Evolutionary conservation across 257 asterid species (phyloP), one percentile per base, ranked within the genome.

Genomic region (Nyctanthes arbortristis): DNA sequence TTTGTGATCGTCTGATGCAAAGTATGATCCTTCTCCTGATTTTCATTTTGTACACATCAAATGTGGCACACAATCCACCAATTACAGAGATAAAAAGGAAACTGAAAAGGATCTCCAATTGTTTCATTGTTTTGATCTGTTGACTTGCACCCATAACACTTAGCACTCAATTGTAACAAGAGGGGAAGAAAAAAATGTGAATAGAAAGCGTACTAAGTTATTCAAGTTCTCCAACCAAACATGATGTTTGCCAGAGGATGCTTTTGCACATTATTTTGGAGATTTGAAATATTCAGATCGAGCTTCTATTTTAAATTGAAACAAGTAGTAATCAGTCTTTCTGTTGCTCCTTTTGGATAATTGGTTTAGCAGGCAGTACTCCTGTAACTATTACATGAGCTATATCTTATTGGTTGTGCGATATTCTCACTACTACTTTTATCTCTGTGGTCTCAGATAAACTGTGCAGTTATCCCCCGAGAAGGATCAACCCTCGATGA

Each of bases 381-480:
- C 56, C 13, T 39, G 10, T 28, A 49, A 11, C 22, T 28, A 18
- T 18, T 0, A 12, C 28, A 11, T 18, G 58, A 13, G 14, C 22
- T 8, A 8, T 45, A 49, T 20, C 18, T 32, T 18, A 0, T 20
- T 12, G 0, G 22, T 66, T 4, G 9, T 25, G 22, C 12, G 32
- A 30, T 73, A 9, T 47, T 36, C 67, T 75, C 49, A 36, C 54
- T 28, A 25, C 6, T 2, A 32, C 56, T n/a, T 60, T 27, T 7
- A 12, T 63, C 9, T 34, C 7, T 25, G 58, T 32, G 39, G 67
- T 18, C 69, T n/a, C 85, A 94, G 99, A 92, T 94, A 74, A 89
- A 94, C 22, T 94, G 98, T 37, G 99, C 99, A 16, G 90, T 91
- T 27, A 94, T 94, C 64, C 91, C 97, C 2, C 75, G 92, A 35